Evolutionary conservation across 1,284 basidiomycete species (phyloP), one percentile per base, ranked within the genome.

Genomic region (Schizophyllum commune): DNA sequence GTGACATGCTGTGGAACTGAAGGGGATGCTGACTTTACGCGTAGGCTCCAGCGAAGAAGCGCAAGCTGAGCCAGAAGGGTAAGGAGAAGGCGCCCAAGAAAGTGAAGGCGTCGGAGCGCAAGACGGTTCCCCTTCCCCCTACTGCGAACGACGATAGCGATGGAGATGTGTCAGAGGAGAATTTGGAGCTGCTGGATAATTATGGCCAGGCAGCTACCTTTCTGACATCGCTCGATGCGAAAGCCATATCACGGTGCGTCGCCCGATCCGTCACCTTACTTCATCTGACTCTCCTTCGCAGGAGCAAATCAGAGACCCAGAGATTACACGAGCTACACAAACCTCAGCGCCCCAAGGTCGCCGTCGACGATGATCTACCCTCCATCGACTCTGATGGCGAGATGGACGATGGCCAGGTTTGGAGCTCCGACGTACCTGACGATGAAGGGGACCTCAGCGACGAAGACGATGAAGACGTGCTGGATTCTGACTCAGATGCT

Each of bases 301-400:
- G 91, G 84, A 93, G 88, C 69, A 92, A 91, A 74, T 88, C 85
- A 65, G 89, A 89, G 72, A 87, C 81, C 0, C 76, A 82, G 60
- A 78, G 86, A 60, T 73, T 91, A 57, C 86, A 83, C 69, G 81
- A 79, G 64, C 70, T 89, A 52, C 76, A 80, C 64, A 90, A 85
- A 72, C 87, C 88, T 7, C 68, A 75, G 51, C 81, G 81, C 58
- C 39, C 39, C 2, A 75, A 74, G 63, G 68, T 69, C 15, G 64
- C 69, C 15, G 73, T 74, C 21, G 73, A 76, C 53, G 83, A 89
- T 65, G 80, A 84, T 70, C 75, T 91, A 17, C 88, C 88, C 34
- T 83, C 86, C 6, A 66, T 91, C 21, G 76, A 85, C 68, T 88
- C 86, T 65, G 75, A 79, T 63, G 82, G 85, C 63, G 79, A 82